Conservation (phyloP, 2,329 filamentous ascomycete species). For the Gaeumannomyces sp. region DNA sequence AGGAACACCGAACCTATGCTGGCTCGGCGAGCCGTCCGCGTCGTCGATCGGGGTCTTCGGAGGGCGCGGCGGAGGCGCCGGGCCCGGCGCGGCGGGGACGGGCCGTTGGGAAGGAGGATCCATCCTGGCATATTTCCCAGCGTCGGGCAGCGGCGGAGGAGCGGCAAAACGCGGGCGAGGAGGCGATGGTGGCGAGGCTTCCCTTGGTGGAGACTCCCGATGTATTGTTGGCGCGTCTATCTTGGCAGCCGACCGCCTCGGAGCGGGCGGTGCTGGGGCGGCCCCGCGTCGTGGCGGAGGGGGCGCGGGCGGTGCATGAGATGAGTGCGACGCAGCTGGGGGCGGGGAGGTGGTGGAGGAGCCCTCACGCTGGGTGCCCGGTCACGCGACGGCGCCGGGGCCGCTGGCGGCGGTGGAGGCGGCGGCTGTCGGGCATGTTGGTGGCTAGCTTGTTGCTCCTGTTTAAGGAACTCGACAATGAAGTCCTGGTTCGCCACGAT, state of each 20-base stretch:
- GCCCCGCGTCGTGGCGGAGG: slow-evolving; percentile 26
- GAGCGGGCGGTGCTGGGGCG: slow-evolving; percentile 51
- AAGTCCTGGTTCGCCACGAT: slow-evolving; percentile 64
- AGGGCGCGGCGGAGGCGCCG: slow-evolving; percentile 62
- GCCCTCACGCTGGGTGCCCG: slow-evolving; percentile 20
- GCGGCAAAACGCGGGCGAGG: slow-evolving; percentile 70
- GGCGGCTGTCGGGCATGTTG: slow-evolving; percentile 16
- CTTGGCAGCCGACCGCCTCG: slow-evolving; percentile 52
- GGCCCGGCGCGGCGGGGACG: slow-evolving; percentile 45
- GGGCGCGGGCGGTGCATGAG: slow-evolving; percentile 36
- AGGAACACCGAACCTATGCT: slow-evolving; percentile 66
- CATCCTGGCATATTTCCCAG: slow-evolving; percentile 72
- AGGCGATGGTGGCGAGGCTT: slow-evolving; percentile 67
- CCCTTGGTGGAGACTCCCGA: slow-evolving; percentile 55
- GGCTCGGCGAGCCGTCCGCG: slow-evolving; percentile 45
- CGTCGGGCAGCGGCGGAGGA: slow-evolving; percentile 82
- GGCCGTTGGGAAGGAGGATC: slow-evolving; percentile 38
- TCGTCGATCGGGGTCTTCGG: slow-evolving; percentile 68
- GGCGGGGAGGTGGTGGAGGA: slow-evolving; percentile 27
- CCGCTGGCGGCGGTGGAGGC: slow-evolving; percentile 20
- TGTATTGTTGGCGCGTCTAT: slow-evolving; percentile 32
- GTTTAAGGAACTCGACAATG: slow-evolving; percentile 57
- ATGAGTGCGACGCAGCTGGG: slow-evolving; percentile 18
- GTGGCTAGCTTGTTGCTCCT: slow-evolving; percentile 36
- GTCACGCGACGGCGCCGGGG: slow-evolving; percentile 19